Evolutionary conservation across 2,329 filamentous ascomycete genomes (phyloP).

Genomic region (Microcyclospora pomicola): DNA sequence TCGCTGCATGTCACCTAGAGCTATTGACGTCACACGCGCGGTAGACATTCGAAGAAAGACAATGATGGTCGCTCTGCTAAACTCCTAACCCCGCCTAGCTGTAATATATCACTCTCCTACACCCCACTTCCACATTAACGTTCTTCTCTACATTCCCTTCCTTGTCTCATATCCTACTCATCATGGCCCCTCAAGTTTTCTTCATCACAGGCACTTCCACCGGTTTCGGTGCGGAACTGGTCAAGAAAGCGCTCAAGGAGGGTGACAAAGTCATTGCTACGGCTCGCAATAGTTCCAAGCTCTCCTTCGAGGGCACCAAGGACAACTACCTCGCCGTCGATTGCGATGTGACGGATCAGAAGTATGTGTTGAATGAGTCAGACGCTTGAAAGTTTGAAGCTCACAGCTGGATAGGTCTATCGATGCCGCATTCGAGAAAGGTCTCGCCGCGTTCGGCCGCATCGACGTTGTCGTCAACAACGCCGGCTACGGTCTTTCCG

Average conservation of each 20-base stretch:
- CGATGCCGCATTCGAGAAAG: slow-evolving; percentile 31
- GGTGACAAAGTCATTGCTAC: slow-evolving; percentile 34
- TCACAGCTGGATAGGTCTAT: slow-evolving; percentile 25
- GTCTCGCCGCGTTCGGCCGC: slow-evolving; percentile 37
- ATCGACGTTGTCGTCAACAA: slow-evolving; percentile 50
- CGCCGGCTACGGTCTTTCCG: slow-evolving; percentile 43
- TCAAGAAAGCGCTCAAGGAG: slow-evolving; percentile 28
- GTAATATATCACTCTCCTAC: too few relatives aligned
- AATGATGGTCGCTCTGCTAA: too few relatives aligned
- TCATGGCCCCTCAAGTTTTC: slow-evolving; percentile 8
- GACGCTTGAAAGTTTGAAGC: slow-evolving; percentile 35
- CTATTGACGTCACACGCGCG: too few relatives aligned
- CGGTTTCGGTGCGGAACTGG: slow-evolving; percentile 33
- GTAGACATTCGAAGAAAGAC: too few relatives aligned
- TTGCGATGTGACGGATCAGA: slow-evolving; percentile 38
- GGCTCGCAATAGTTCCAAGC: slow-evolving; percentile 31
- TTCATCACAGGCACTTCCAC: slow-evolving; percentile 35
- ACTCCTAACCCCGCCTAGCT: too few relatives aligned
- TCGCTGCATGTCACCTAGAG: too few relatives aligned
- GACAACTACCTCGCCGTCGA: slow-evolving; percentile 36
- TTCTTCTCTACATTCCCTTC: too few relatives aligned
- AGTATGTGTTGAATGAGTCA: background rate
- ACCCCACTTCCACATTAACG: too few relatives aligned
- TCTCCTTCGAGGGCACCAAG: slow-evolving; percentile 27
- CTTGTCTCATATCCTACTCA: too few relatives aligned